A percentile compares a stretch with the other conserved stretches of the same genome.
phyloP scores from a whole-genome alignment of 805 yeast species.

The Teunomyces atbi region DNA sequence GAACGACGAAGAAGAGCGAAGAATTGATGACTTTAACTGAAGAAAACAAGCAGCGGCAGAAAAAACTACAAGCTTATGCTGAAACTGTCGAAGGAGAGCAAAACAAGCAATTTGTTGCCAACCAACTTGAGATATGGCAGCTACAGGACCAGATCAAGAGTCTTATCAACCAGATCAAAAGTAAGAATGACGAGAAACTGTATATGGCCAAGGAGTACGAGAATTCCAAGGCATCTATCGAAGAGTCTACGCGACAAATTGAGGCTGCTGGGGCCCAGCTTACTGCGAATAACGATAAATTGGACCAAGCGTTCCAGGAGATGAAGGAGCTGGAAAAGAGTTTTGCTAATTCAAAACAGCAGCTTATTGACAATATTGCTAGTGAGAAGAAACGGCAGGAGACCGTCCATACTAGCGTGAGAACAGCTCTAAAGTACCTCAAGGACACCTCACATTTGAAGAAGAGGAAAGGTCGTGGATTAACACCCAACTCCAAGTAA shows the following conservation, averaged over 20 bases:
- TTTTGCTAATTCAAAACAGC: conserved; percentile 21
- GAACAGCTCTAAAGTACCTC: conserved; percentile 34
- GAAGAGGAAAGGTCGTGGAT: conserved; percentile 41
- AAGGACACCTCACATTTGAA: conserved; percentile 41
- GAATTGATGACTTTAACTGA: conserved; percentile 25
- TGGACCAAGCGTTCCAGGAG: conserved; percentile 18
- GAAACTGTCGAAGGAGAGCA: conserved; percentile 19
- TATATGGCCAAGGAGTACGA: conserved; percentile 62
- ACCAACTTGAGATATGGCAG: conserved; percentile 43
- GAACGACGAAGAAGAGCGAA: conserved; percentile 27
- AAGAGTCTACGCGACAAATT: conserved; percentile 40
- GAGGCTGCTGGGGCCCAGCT: conserved; percentile 17
- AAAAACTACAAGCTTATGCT: conserved; percentile 25
- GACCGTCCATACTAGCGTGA: conserved; percentile 25
- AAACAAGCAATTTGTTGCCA: conserved; percentile 24
- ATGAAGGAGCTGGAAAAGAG: conserved; percentile 15
- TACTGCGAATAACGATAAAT: conserved; percentile 16
- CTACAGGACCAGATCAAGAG: conserved; percentile 46
- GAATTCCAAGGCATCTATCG: conserved; percentile 50
- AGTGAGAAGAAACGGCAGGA: conserved; percentile 22
- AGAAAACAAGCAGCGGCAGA: conserved; percentile 25
- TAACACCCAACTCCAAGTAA: conserved; percentile 26
- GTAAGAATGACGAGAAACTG: conserved; percentile 55
- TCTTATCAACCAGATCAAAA: conserved; percentile 42
- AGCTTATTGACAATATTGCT: conserved; percentile 20